Evolutionary conservation across 495 filamentous ascomycete genomes (phyloP).

Genomic region (Aspergillus avenaceus): DNA sequence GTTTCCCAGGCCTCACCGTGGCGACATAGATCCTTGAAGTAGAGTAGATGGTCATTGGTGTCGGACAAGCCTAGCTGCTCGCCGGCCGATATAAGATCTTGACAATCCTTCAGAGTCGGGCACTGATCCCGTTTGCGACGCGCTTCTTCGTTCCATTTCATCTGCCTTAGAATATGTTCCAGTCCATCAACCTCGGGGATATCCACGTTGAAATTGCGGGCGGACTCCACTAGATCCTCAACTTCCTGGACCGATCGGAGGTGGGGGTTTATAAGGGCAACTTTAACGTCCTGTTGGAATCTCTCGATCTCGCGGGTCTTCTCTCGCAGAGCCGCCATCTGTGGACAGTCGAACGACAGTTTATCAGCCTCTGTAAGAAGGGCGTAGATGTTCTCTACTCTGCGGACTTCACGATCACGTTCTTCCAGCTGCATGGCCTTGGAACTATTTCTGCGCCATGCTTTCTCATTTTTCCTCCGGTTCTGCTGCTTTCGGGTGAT

Average conservation of each 20-base stretch:
- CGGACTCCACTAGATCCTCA: constrained; percentile 82
- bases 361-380: constrained; percentile 80
- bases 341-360: constrained; percentile 90
- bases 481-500: constrained; percentile 98
- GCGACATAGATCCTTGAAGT: constrained; percentile 69
- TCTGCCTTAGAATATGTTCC: constrained; percentile 72
- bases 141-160: constrained; percentile 84
- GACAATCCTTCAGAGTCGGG: constrained; percentile 71
- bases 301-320: constrained; percentile 80
- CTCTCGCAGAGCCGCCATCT: constrained; percentile 83
- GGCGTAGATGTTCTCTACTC: constrained; percentile 82
- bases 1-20: constrained; percentile 84
- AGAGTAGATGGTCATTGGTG: constrained; percentile 69
- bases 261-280: constrained; percentile 59
- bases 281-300: constrained; percentile 76
- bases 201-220: constrained; percentile 88
- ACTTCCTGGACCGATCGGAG: constrained; percentile 66
- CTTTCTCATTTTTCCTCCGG: constrained; percentile 93
- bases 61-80: constrained; percentile 69
- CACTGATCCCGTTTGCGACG: constrained; percentile 56
- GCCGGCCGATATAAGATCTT: constrained; percentile 71
- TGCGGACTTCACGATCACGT: constrained; percentile 81
- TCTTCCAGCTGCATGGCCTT: constrained; percentile 84
- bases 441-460: constrained; percentile 74
- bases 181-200: constrained; percentile 88